These are phyloP conservation scores for Phlebiopsis gigantea DNA, from an alignment of 768 basidiomycete species.

Conservation along the genomic window DNA sequence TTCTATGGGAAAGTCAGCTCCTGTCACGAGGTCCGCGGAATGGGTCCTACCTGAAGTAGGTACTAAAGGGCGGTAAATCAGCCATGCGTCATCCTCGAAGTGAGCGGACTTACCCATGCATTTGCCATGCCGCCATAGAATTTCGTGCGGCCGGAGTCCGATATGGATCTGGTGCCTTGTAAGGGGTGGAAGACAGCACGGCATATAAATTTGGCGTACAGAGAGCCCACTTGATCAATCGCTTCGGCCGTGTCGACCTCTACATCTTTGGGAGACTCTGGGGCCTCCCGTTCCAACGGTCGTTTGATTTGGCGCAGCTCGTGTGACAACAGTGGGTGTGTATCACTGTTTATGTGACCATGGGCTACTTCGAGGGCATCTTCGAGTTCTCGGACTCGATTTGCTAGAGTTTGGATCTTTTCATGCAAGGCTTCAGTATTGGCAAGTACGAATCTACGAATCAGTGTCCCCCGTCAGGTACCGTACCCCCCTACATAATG, in stretches of 20 bases:
- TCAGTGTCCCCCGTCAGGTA: background rate
- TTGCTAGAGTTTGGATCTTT: slow-evolving; percentile 56
- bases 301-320: slow-evolving; percentile 62
- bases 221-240: slow-evolving; percentile 59
- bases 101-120: slow-evolving; percentile 50
- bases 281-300: slow-evolving; percentile 57
- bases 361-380: slow-evolving; percentile 57
- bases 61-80: slow-evolving; percentile 34
- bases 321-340: slow-evolving; percentile 55
- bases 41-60: slow-evolving; percentile 50
- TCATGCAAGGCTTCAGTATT: slow-evolving; percentile 68
- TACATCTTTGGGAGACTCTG: slow-evolving; percentile 28
- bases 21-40: background rate
- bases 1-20: slow-evolving; percentile 33
- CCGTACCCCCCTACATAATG: background rate
- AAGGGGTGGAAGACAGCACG: slow-evolving; percentile 16
- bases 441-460: slow-evolving; percentile 57
- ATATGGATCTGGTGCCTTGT: slow-evolving; percentile 43
- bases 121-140: slow-evolving; percentile 66
- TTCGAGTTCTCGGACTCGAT: slow-evolving; percentile 62
- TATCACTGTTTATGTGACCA: slow-evolving; percentile 37
- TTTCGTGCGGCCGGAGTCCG: slow-evolving; percentile 53
- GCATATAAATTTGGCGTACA: slow-evolving; percentile 34
- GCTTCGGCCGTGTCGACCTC: slow-evolving; percentile 47
- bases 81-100: background rate